A percentile compares a stretch with the other conserved stretches of the same genome.
These are phyloP conservation scores for Metschnikowia kofuensis DNA, from an alignment of 805 yeast genomes.

Conservation along the genomic window DNA sequence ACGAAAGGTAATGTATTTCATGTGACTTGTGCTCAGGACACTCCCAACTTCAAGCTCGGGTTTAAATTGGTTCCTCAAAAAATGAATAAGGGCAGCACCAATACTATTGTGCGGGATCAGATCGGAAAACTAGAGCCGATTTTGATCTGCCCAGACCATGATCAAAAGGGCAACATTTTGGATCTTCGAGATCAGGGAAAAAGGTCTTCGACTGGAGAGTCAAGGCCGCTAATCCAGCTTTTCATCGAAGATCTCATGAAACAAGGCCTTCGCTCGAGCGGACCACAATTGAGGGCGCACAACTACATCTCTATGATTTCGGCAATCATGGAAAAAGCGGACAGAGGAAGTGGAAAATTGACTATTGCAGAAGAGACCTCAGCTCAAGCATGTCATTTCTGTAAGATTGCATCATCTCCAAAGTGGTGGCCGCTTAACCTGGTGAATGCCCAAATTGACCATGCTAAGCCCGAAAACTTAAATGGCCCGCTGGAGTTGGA, in stretches of 20 bases:
- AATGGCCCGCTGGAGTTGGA: no score
- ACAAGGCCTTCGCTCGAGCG: conserved; percentile 21
- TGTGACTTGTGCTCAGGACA: conserved; percentile 58
- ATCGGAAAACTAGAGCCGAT: conserved; percentile 45
- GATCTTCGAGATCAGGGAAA: conserved; percentile 28
- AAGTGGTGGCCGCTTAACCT: conserved; percentile 32
- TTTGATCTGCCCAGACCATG: conserved; percentile 44
- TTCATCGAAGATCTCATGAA: conserved; percentile 37
- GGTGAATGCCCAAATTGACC: no score
- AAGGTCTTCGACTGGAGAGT: conserved; percentile 24
- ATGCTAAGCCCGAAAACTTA: no score
- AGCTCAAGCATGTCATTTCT: conserved; percentile 18
- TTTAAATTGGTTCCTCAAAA: conserved; percentile 39
- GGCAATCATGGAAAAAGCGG: conserved; percentile 6
- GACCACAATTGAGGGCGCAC: conserved; percentile 32
- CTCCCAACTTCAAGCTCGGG: conserved; percentile 48
- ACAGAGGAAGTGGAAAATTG: conserved; percentile 16
- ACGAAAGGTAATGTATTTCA: conserved; percentile 33
- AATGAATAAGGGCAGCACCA: conserved; percentile 15
- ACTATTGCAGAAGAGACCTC: background rate
- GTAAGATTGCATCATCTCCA: conserved; percentile 30
- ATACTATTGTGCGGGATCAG: conserved; percentile 19
- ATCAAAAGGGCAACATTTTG: conserved; percentile 6
- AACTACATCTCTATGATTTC: conserved; percentile 25
- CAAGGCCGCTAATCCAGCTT: conserved; percentile 37